Conservation (phyloP, 768 basidiomycete species). For the Cantharellus anzutake region DNA sequence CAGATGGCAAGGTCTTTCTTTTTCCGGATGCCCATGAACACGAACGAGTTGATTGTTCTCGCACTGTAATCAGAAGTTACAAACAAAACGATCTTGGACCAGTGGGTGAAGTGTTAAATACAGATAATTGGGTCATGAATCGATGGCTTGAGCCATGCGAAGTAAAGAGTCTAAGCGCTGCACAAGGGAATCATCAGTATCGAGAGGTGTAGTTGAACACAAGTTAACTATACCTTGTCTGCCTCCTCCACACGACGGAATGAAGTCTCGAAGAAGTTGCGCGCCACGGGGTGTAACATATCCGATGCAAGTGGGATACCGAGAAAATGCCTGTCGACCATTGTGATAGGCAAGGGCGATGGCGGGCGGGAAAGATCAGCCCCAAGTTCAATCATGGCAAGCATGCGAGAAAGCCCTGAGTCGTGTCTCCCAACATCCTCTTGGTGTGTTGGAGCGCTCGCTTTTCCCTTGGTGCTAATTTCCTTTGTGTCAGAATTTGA, state of each 20-base stretch:
- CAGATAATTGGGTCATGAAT: background rate
- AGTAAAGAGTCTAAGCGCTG: background rate
- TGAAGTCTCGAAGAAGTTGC: slow-evolving; percentile 48
- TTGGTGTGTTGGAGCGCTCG: slow-evolving; percentile 30
- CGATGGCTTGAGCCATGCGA: background rate
- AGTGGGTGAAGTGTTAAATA: too few species aligned
- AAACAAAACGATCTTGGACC: too few species aligned
- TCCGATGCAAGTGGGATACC: slow-evolving; percentile 42
- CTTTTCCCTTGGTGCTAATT: slow-evolving; percentile 11
- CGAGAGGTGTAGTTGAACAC: background rate
- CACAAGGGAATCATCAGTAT: background rate
- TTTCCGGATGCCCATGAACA: too few species aligned
- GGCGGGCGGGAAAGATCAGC: slow-evolving; percentile 21
- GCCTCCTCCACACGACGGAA: slow-evolving; percentile 63
- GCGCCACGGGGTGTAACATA: slow-evolving; percentile 46
- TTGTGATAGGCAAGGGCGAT: slow-evolving; percentile 39
- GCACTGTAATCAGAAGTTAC: too few species aligned
- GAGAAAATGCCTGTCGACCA: slow-evolving; percentile 35
- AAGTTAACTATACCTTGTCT: slow-evolving; percentile 36
- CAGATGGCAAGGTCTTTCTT: too few species aligned
- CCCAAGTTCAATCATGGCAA: slow-evolving; percentile 65
- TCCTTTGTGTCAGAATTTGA: slow-evolving; percentile 5
- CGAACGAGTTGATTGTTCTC: too few species aligned
- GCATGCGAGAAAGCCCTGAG: slow-evolving; percentile 72
- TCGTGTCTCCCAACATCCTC: slow-evolving; percentile 34